Evolutionary conservation across 768 basidiomycete genomes (phyloP).

Genomic region (Amanita exitialis): DNA sequence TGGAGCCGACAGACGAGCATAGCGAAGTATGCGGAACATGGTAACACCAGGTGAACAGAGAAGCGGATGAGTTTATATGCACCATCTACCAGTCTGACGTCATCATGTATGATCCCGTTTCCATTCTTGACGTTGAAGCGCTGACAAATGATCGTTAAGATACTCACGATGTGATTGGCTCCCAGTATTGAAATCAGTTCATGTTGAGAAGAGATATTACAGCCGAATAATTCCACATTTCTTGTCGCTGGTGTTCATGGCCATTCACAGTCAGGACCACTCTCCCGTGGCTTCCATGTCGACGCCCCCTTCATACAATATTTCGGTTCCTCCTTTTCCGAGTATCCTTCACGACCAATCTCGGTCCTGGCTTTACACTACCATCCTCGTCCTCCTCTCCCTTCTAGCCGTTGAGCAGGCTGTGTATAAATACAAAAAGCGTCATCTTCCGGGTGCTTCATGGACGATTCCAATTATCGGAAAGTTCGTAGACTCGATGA

Average conservation of each 20-base stretch:
- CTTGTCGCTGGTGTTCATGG: conserved; percentile 19
- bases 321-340: conserved; percentile 40
- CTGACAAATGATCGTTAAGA: background rate
- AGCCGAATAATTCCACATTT: conserved; percentile 12
- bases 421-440: conserved; percentile 85
- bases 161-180: conserved; percentile 25
- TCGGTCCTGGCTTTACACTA: conserved; percentile 56
- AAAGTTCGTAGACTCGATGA: conserved; percentile 87
- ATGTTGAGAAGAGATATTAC: conserved; percentile 18
- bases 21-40: background rate
- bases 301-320: conserved; percentile 34
- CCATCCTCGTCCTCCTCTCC: conserved; percentile 54
- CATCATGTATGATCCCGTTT: background rate
- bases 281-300: conserved; percentile 31
- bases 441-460: conserved; percentile 70
- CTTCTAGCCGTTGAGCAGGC: conserved; percentile 83
- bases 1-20: conserved; percentile 18
- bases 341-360: conserved; percentile 21
- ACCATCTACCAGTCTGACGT: background rate
- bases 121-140: background rate
- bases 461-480: conserved; percentile 99
- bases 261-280: conserved; percentile 22
- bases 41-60: background rate
- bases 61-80: too few species aligned
- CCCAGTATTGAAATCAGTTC: conserved; percentile 24